Conservation (phyloP, 2,329 filamentous ascomycete genomes). For the Cadophora luteo-olivacea region DNA sequence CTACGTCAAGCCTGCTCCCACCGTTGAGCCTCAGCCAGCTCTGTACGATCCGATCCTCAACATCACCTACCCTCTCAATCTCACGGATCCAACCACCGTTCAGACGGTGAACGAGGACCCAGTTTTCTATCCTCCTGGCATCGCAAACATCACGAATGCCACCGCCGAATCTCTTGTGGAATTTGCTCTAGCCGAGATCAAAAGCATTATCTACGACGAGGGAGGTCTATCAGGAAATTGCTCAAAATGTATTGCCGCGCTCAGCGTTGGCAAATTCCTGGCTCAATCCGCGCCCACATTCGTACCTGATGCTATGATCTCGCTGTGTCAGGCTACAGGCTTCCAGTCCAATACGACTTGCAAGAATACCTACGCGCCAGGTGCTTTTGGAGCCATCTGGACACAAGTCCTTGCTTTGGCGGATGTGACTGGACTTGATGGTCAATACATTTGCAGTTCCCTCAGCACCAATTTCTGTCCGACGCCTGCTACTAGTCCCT, state of each 20-base stretch:
- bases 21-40: slow-evolving; percentile 59
- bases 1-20: slow-evolving; percentile 51
- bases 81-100: slow-evolving; percentile 60
- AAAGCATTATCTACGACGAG: slow-evolving; percentile 50
- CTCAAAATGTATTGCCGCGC: slow-evolving; percentile 58
- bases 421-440: slow-evolving; percentile 60
- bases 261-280: slow-evolving; percentile 57
- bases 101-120: slow-evolving; percentile 56
- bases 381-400: slow-evolving; percentile 61
- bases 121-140: slow-evolving; percentile 54
- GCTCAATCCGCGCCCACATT: slow-evolving; percentile 55
- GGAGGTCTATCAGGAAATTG: slow-evolving; percentile 52
- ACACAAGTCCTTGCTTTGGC: slow-evolving; percentile 61
- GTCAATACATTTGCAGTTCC: slow-evolving; percentile 61
- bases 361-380: slow-evolving; percentile 52
- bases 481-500: slow-evolving; percentile 50
- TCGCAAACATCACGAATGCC: slow-evolving; percentile 51
- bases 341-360: slow-evolving; percentile 57
- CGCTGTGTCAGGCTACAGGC: slow-evolving; percentile 55
- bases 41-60: slow-evolving; percentile 61
- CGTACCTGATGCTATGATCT: slow-evolving; percentile 57
- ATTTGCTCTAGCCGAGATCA: slow-evolving; percentile 52
- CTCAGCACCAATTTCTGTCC: slow-evolving; percentile 56
- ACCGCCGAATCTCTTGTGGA: slow-evolving; percentile 51
- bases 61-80: slow-evolving; percentile 58